Base-by-base conservation (phyloP, 805 yeast species). In the Teunomyces kruisii region DNA sequence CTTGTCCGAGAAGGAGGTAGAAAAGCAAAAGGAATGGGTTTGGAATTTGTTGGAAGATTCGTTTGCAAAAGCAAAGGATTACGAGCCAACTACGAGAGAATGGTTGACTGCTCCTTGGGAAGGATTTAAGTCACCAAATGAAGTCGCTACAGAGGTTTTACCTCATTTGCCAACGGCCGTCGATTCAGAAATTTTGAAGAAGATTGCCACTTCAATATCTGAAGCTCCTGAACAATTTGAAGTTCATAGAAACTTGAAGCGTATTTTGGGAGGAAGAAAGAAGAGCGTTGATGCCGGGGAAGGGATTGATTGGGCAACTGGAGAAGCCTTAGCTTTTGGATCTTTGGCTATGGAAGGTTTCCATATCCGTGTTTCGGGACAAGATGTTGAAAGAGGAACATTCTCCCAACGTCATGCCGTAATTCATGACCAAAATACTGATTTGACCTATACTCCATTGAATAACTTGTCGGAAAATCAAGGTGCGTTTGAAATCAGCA, bases 311-410 rank as follows among this genome's bases (percentile, higher is more conserved):
- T 92, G 98, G 99, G 86, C 99, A 38, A 94, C 99, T 48, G 99
- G 96, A 81, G 99, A 94, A 76, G 97, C 97, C 39, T 81, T 94
- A 58, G 99, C 98, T 14, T 91, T 85, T 61, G 99, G 98, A 63
- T 82, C 97, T 40, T 78, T 94, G 56, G 85, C 84, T 44, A 66
- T 83, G 61, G 99, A 94, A 74, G 99, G 98, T 53, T 86, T 85
- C 74, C 96, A 92, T 60, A 95, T 94, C 49, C 88, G 99, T 78
- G 86, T 94, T 41, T 88, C 97, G 39, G 99, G 99, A 68, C 97
- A 94, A 78, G 99, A 94, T 81, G 98, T 94, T 55, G 99, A 94
- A 80, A 89, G 99, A 82, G 99, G 99, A 78, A 94, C 99, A 32
- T 92, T 94, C 80, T 94, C 99, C 44, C 99, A 94, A 78, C 91